Evolutionary conservation across 225 moss, liverwort and hornwort genomes (phyloP).

Genomic region (Marchantia paleacea): DNA sequence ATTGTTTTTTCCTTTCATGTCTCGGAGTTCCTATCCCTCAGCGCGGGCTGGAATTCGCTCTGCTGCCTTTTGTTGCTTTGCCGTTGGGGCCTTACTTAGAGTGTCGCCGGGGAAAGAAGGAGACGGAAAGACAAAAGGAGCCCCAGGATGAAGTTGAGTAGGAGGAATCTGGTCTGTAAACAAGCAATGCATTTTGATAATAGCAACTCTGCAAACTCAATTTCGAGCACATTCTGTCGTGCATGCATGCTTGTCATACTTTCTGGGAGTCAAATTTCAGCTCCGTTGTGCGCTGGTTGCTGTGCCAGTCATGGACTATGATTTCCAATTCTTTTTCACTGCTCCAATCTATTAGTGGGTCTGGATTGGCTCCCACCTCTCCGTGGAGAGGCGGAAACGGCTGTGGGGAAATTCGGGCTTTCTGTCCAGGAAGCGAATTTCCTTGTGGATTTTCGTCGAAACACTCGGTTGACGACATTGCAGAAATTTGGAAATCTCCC

Average conservation of each 20-base stretch:
- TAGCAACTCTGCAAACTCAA: background rate
- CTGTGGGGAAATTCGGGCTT: background rate
- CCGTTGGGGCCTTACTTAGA: background rate
- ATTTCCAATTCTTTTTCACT: background rate
- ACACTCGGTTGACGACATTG: background rate
- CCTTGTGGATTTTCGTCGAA: background rate
- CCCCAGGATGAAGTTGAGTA: slow-evolving; percentile 10
- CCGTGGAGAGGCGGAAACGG: background rate
- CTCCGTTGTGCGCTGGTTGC: background rate
- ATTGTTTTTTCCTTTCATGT: slow-evolving; percentile 10
- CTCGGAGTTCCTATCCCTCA: background rate
- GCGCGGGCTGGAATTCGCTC: background rate
- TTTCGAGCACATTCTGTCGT: background rate
- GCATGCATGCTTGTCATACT: background rate
- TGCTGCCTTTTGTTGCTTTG: slow-evolving; percentile 1
- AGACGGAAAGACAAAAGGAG: slow-evolving; percentile 1
- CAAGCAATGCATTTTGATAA: slow-evolving; percentile 20
- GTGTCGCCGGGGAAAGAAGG: background rate
- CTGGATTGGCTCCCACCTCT: slow-evolving; percentile 2
- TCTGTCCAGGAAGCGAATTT: slow-evolving; percentile 6
- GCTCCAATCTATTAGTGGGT: background rate
- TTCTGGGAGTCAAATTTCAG: slow-evolving; percentile 2
- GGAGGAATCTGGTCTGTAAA: background rate
- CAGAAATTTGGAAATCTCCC: background rate
- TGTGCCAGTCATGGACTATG: background rate